These are phyloP conservation scores for Saccharum officinarum DNA, from an alignment of 176 grass and related monocot species.

Conservation along the genomic window DNA sequence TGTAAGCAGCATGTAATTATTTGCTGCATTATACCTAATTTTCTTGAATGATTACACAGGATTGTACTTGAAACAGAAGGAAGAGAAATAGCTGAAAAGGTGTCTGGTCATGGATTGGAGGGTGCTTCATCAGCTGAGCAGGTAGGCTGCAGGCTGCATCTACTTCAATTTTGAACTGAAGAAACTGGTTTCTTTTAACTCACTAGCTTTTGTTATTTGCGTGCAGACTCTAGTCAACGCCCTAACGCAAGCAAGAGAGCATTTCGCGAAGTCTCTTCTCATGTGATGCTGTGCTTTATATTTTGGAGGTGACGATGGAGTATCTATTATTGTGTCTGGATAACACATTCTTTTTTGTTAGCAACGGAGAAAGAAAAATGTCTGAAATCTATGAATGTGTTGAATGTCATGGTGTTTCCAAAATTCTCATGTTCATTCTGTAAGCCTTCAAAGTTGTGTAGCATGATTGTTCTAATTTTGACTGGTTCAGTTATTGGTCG, in stretches of 20 bases:
- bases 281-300: constrained; percentile 53
- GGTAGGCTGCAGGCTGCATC: constrained; percentile 38
- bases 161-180: constrained; percentile 14
- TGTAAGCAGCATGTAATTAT: background rate
- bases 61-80: constrained; percentile 92
- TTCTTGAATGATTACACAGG: constrained; percentile 42
- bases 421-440: constrained; percentile 31
- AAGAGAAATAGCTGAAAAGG: constrained; percentile 79
- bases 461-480: constrained; percentile 19
- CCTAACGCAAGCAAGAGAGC: constrained; percentile 82
- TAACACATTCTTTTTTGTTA: constrained; percentile 23
- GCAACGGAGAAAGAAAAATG: background rate
- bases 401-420: constrained; percentile 7
- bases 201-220: constrained; percentile 9
- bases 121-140: constrained; percentile 72
- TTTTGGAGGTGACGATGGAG: background rate
- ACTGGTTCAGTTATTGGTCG: background rate
- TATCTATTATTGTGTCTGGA: background rate
- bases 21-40: background rate
- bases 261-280: constrained; percentile 92
- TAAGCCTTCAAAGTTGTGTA: background rate
- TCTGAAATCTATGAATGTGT: constrained; percentile 26
- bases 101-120: constrained; percentile 65
- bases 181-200: background rate
- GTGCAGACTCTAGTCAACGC: constrained; percentile 87